Conservation (phyloP, 345 rosid species). For the Anastatica hierochuntica region DNA sequence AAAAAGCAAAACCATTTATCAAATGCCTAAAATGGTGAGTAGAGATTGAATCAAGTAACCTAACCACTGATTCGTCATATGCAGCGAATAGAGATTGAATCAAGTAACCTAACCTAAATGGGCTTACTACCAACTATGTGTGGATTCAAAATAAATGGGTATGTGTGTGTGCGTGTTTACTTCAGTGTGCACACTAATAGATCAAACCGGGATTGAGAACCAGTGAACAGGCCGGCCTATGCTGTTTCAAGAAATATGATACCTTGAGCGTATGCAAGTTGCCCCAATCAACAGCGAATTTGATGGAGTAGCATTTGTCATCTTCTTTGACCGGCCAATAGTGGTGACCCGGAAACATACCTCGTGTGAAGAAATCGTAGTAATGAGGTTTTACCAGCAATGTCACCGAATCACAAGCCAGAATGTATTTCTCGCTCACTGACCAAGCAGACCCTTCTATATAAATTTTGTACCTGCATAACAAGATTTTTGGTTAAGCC, state of each 20-base stretch:
- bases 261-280: conserved; percentile 49
- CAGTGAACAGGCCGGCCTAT: background rate
- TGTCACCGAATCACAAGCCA: conserved; percentile 74
- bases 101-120: no score
- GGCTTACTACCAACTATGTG: no score
- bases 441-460: conserved; percentile 88
- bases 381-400: conserved; percentile 54
- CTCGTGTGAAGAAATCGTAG: conserved; percentile 64
- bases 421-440: conserved; percentile 75
- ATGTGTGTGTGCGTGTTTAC: no score
- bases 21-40: no score
- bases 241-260: conserved; percentile 1
- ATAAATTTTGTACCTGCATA: conserved; percentile 63
- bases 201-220: no score
- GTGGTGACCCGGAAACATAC: conserved; percentile 58
- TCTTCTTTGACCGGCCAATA: conserved; percentile 65
- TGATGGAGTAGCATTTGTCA: conserved; percentile 64
- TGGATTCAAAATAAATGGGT: no score
- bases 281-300: conserved; percentile 77
- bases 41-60: no score
- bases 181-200: no score
- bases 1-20: no score
- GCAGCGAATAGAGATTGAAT: no score
- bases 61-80: no score
- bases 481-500: background rate